Evolutionary conservation across 1,284 basidiomycete species (phyloP), one percentile per base, ranked within the genome.

Genomic region (Ceratorhiza oryzae-sativae): DNA sequence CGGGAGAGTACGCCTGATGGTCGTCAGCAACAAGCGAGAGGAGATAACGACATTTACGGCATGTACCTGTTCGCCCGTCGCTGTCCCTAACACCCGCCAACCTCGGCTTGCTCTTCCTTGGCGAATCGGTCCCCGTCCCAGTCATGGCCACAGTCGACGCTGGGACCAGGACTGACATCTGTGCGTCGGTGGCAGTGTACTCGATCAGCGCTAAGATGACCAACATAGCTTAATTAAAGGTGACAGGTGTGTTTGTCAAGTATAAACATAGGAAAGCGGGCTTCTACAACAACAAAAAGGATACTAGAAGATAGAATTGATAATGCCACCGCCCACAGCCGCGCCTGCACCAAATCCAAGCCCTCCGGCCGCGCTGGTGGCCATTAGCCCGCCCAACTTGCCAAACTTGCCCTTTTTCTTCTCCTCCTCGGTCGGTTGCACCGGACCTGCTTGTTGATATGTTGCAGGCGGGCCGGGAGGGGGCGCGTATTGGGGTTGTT

Each of bases 311-410:
- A 86, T 84, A 0, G 85, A 80, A 27, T 75, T 75, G 41, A 82
- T 75, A 41, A 78, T 36, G 18, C 77, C 79, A 63, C 84, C 76
- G 27, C 85, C 86, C 71, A 86, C 79, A 51, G 84, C 84, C 71
- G 84, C 79, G 86, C 87, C 87, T 65, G 87, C 88, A 75, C 90
- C 89, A 74, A 91, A 90, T 9, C 90, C 90, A 65, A 87, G 85
- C 78, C 90, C 90, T 53, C 89, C 89, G 2, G 84, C 90, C 48
- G 90, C 89, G 56, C 87, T 86, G 58, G 86, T 83, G 3, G 88
- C 88, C 82, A 73, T 73, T 25, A 59, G 87, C 74, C 83, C 84
- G 4, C 87, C 87, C 48, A 87, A 83, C 30, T 83, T 83, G 0
- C 88, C 87, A 74, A 86, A 87, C 75, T 86, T 88, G 78, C 78